A percentile compares a stretch with the other conserved stretches of the same genome.
These are phyloP conservation scores for Kazachstania psychrophila DNA, from an alignment of 805 yeast species.

Conservation along the genomic window DNA sequence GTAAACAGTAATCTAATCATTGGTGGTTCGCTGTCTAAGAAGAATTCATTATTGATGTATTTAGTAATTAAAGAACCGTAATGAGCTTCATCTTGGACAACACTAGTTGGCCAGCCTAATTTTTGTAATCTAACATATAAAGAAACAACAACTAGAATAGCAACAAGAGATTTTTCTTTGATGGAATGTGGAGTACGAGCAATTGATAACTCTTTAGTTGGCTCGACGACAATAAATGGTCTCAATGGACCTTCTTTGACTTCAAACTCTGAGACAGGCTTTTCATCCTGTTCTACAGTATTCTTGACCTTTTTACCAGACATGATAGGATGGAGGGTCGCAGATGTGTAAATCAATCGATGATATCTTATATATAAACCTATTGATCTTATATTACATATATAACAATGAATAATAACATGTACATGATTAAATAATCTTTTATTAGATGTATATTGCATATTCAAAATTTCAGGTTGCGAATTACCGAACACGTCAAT, in stretches of 20 bases:
- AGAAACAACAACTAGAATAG: conserved; percentile 41
- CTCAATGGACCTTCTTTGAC: conserved; percentile 44
- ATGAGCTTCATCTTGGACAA: conserved; percentile 85
- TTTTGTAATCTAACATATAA: conserved; percentile 49
- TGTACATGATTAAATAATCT: no score
- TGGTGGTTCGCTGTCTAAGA: conserved; percentile 74
- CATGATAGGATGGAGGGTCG: conserved; percentile 1
- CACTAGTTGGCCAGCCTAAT: conserved; percentile 61
- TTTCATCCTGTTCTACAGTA: conserved; percentile 3
- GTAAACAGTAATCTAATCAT: conserved; percentile 66
- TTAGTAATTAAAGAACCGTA: conserved; percentile 89
- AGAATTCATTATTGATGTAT: conserved; percentile 55
- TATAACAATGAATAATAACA: no score
- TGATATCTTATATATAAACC: no score
- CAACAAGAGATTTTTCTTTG: conserved; percentile 35
- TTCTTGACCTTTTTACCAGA: conserved; percentile 6
- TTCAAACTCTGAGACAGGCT: conserved; percentile 37
- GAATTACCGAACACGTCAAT: no score
- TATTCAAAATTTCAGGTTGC: no score
- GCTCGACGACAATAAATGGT: conserved; percentile 44
- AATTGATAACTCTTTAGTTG: conserved; percentile 34
- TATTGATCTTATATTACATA: no score
- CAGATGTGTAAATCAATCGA: neutral
- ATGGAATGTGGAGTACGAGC: conserved; percentile 33
- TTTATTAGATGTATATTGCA: no score